Evolutionary conservation across 345 rosid genomes (phyloP).

Genomic region (Firmiana major): DNA sequence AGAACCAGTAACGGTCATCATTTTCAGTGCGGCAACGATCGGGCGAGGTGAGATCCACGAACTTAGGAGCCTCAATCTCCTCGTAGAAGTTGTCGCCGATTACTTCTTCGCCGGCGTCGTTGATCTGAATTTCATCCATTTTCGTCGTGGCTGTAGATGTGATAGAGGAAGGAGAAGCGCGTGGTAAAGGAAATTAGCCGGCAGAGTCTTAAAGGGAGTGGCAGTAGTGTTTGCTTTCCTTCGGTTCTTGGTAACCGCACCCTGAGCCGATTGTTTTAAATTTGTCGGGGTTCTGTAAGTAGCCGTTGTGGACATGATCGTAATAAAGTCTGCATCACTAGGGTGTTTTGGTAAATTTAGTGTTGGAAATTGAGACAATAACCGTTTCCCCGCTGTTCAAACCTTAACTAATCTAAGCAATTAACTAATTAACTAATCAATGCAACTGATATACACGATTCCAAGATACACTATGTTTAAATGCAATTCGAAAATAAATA

Average conservation of each 20-base stretch:
- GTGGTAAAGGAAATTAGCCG: constrained; percentile 5
- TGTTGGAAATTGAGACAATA: not conserved
- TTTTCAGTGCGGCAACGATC: constrained; percentile 43
- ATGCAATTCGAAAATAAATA: too few relatives aligned
- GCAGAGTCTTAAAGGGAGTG: constrained; percentile 7
- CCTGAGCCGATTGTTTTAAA: constrained; percentile 19
- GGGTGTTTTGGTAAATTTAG: not conserved
- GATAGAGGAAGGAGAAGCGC: constrained; percentile 11
- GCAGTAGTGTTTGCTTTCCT: not conserved
- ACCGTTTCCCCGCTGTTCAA: not conserved
- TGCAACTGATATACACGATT: too few relatives aligned
- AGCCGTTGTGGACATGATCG: constrained; percentile 8
- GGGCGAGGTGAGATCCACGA: constrained; percentile 78
- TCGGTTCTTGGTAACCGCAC: not conserved
- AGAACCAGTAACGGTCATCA: constrained; percentile 94
- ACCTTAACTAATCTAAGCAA: not conserved
- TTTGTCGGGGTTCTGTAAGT: constrained; percentile 1
- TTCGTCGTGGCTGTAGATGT: constrained; percentile 2
- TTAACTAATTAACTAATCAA: too few relatives aligned
- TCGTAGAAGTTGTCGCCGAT: constrained; percentile 72
- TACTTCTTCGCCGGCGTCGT: constrained; percentile 27
- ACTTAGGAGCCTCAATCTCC: constrained; percentile 90
- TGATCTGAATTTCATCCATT: constrained; percentile 47
- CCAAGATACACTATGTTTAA: too few relatives aligned
- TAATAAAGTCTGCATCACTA: not conserved